Evolutionary conservation across 129 eudicot genomes (phyloP).

Genomic region (Tagetes patula): DNA sequence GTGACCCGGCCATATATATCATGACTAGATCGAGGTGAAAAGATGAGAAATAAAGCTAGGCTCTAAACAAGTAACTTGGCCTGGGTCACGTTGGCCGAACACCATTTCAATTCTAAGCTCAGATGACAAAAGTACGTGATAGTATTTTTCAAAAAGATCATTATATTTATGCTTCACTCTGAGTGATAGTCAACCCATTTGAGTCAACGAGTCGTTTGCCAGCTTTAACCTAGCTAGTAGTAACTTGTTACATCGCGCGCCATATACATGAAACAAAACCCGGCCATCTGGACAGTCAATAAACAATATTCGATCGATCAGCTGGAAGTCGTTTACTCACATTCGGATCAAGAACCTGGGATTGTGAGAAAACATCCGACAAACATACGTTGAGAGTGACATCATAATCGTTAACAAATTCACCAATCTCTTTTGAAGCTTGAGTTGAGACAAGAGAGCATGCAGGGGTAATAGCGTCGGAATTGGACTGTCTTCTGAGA

Average conservation of each 20-base stretch:
- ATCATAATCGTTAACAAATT: neutral
- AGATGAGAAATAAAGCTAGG: neutral
- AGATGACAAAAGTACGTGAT: neutral
- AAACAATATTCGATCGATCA: neutral
- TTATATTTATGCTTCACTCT: neutral
- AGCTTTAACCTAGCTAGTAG: neutral
- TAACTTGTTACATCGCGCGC: neutral
- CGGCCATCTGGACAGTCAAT: neutral
- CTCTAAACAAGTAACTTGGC: neutral
- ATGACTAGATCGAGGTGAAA: neutral
- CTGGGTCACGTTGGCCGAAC: neutral
- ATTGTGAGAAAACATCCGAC: constrained; percentile 12
- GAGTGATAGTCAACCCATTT: neutral
- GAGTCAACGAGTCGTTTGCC: neutral
- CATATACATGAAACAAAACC: neutral
- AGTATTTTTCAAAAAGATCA: neutral
- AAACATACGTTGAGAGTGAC: constrained; percentile 9
- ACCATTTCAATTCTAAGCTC: neutral
- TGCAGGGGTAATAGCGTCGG: neutral
- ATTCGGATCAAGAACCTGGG: constrained; percentile 13
- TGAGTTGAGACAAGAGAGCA: constrained; percentile 7
- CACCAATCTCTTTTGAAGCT: constrained; percentile 16
- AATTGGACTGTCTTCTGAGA: constrained; percentile 23
- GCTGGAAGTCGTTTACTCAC: neutral
- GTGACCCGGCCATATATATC: neutral